A percentile compares a stretch with the other conserved stretches of the same genome.
phyloP scores from a whole-genome alignment of 2,329 filamentous ascomycete species.

The Colletotrichum cereale region DNA sequence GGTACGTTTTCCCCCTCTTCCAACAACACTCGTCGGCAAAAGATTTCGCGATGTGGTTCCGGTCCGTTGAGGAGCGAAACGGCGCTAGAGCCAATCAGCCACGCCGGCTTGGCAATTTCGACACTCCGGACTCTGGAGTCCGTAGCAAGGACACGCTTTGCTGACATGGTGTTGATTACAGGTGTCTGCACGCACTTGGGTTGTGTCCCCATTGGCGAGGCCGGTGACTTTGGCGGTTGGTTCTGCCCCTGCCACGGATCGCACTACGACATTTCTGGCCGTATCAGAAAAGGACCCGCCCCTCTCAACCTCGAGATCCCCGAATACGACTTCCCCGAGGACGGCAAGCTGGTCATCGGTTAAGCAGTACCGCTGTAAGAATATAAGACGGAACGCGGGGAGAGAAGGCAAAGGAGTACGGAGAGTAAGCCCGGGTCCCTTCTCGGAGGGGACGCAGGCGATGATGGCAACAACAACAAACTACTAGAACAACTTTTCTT shows the following conservation, averaged over 20 bases:
- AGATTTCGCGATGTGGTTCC: background rate
- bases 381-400: conserved; percentile 29
- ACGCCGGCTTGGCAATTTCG: background rate
- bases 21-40: background rate
- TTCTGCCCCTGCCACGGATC: conserved; percentile 99
- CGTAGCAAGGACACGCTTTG: background rate
- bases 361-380: conserved; percentile 62
- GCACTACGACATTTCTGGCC: conserved; percentile 99
- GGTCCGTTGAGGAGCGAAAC: background rate
- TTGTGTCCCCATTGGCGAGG: conserved; percentile 99
- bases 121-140: background rate
- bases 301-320: conserved; percentile 98
- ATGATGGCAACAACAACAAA: conserved; percentile 34
- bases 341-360: conserved; percentile 91
- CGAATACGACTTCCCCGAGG: conserved; percentile 91
- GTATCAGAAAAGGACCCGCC: conserved; percentile 96
- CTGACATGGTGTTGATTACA: conserved; percentile 52
- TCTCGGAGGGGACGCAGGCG: conserved; percentile 15
- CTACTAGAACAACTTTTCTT: conserved; percentile 35
- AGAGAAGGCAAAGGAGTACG: background rate
- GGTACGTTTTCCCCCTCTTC: conserved; percentile 65
- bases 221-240: conserved; percentile 98
- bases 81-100: background rate
- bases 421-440: conserved; percentile 10
- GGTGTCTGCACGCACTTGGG: conserved; percentile 99